These are phyloP conservation scores for Naganishia albida DNA, from an alignment of 1,284 basidiomycete genomes.

Conservation along the genomic window DNA sequence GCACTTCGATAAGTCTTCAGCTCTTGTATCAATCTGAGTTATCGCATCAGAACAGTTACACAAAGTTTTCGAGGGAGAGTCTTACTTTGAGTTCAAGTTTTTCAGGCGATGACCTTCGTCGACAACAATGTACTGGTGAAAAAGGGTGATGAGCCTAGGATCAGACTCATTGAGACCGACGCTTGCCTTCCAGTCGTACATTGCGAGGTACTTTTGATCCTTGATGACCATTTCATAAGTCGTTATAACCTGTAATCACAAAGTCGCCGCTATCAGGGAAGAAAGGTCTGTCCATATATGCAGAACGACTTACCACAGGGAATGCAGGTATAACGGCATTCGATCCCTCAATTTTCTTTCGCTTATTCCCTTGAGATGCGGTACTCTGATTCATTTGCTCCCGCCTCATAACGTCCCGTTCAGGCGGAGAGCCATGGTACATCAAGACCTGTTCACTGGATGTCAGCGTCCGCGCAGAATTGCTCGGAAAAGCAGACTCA, in stretches of 20 bases:
- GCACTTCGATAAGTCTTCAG: slow-evolving; percentile 84
- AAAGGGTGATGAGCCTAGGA: neutral
- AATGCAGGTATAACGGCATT: slow-evolving; percentile 38
- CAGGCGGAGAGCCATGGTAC: slow-evolving; percentile 81
- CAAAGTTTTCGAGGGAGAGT: slow-evolving; percentile 6
- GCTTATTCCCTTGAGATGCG: slow-evolving; percentile 9
- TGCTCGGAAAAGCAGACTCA: slow-evolving; percentile 20
- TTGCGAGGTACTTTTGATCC: slow-evolving; percentile 68
- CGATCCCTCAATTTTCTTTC: slow-evolving; percentile 33
- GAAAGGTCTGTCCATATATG: neutral
- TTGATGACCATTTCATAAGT: slow-evolving; percentile 93
- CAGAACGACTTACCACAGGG: slow-evolving; percentile 35
- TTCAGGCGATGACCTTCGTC: slow-evolving; percentile 95
- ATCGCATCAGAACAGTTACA: neutral
- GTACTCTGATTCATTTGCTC: slow-evolving; percentile 28
- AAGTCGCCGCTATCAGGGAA: neutral
- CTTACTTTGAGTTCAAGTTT: slow-evolving; percentile 78
- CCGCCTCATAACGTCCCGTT: slow-evolving; percentile 71
- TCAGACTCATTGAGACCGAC: neutral
- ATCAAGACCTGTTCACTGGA: slow-evolving; percentile 61
- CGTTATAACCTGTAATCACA: slow-evolving; percentile 62
- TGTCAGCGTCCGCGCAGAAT: neutral
- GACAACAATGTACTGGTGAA: slow-evolving; percentile 75
- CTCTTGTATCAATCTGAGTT: slow-evolving; percentile 72
- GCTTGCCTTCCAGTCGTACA: slow-evolving; percentile 70